Conservation (phyloP, 2,329 filamentous ascomycete genomes). For the Chaetomium globosum region DNA sequence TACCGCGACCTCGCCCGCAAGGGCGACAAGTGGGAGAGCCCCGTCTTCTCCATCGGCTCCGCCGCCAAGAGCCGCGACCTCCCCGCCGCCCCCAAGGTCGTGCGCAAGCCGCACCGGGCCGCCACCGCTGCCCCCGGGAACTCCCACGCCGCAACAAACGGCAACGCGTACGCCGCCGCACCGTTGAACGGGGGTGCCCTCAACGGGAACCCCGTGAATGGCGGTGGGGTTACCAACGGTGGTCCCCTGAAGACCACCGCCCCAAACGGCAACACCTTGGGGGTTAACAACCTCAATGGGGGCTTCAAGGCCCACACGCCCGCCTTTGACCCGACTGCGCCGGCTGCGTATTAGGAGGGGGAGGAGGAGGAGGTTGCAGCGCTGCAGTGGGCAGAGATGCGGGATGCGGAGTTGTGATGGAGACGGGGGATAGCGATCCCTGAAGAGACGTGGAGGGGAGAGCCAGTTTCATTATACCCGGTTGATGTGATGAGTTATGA, state of each 20-base stretch:
- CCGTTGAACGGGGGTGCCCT: background rate
- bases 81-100: constrained; percentile 59
- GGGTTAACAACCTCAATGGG: background rate
- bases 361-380: background rate
- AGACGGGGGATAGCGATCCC: background rate
- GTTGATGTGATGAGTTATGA: background rate
- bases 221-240: background rate
- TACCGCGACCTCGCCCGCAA: constrained; percentile 85
- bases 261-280: constrained; percentile 3
- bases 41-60: constrained; percentile 84
- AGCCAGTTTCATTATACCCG: background rate
- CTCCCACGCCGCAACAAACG: constrained; percentile 8
- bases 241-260: constrained; percentile 13
- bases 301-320: constrained; percentile 12
- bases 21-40: constrained; percentile 93
- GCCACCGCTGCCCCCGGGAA: background rate
- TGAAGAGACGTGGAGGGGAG: background rate
- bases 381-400: background rate
- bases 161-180: background rate
- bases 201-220: constrained; percentile 2
- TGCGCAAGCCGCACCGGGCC: constrained; percentile 49
- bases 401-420: constrained; percentile 4
- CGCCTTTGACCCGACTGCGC: constrained; percentile 13
- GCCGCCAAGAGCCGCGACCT: constrained; percentile 73
- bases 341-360: constrained; percentile 15